A percentile compares a stretch with the other conserved stretches of the same genome.
Evolutionary conservation across 805 yeast genomes (phyloP).

Genomic region (Suhomyces tanzawaensis): DNA sequence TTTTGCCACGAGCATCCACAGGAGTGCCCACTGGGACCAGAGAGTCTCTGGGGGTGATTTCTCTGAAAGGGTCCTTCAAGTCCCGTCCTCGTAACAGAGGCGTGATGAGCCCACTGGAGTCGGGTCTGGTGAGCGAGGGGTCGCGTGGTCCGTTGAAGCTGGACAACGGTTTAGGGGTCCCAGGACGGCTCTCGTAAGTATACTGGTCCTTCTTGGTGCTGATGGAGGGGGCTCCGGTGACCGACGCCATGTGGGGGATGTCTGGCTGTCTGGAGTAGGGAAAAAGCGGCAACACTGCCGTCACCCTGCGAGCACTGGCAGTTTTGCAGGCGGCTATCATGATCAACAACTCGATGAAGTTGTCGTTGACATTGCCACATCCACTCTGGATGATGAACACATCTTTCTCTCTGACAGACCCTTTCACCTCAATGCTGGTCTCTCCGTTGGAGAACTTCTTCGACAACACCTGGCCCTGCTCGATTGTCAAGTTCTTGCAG

Average conservation of each 20-base stretch:
- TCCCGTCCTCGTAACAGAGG: slow-evolving; percentile 1
- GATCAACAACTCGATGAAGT: slow-evolving; percentile 76
- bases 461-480: slow-evolving; percentile 62
- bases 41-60: not conserved
- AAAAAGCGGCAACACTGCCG: slow-evolving; percentile 89
- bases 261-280: slow-evolving; percentile 97
- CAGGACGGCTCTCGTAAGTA: slow-evolving; percentile 52
- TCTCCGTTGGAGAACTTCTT: slow-evolving; percentile 86
- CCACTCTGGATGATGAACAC: slow-evolving; percentile 89
- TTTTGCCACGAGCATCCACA: slow-evolving; percentile 37
- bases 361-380: slow-evolving; percentile 85
- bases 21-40: slow-evolving; percentile 2
- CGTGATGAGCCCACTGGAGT: not conserved
- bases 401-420: slow-evolving; percentile 93
- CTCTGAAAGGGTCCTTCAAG: slow-evolving; percentile 3
- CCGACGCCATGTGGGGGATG: slow-evolving; percentile 65
- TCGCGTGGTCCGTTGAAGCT: slow-evolving; percentile 14
- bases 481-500: slow-evolving; percentile 73
- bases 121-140: slow-evolving; percentile 1
- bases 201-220: slow-evolving; percentile 35
- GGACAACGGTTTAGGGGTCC: slow-evolving; percentile 45
- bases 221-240: slow-evolving; percentile 66
- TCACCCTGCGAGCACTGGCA: slow-evolving; percentile 84
- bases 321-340: slow-evolving; percentile 90
- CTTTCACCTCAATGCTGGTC: slow-evolving; percentile 79